Base-by-base conservation (phyloP, 2,329 filamentous ascomycete species). In the Microsporum ferrugineum region DNA sequence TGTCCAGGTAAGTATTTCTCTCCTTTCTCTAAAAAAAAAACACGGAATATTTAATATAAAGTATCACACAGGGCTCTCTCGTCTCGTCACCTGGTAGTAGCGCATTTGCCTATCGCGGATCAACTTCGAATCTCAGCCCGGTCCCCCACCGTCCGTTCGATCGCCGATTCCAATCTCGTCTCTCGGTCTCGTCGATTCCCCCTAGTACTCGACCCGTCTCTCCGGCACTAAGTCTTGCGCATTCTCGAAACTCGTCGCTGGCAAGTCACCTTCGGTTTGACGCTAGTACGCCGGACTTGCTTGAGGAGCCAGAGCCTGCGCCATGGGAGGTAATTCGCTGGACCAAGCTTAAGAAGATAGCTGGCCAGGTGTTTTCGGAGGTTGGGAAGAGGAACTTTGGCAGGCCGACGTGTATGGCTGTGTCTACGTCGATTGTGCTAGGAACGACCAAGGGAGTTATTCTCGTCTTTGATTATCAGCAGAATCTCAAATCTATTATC, bases 261-360 rank as follows among this genome's bases (percentile, higher is more conserved):
- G 86, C 82, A 51, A 95, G 89, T 67, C 84, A 89, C 66, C 74
- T 88, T 8, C 70, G 85, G 2, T 71, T 81, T 12, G 76, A 77
- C 39, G 78, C 67, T 17, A 39, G 39, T 57, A 85, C 86, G 62
- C 74, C 82, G 49, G 78, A 84, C 61, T 77, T 80, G 58, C 88
- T 88, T 56, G 88, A 94, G 65, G 88, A 92, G 65, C 84, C 85
- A 1, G 81, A 85, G 2, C 85, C 89, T 60, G 85, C 89, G 3
- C 94, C 94, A 1, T 99, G 94, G 95, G 94, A 99, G 70, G 91
- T 97, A 60, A 88, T 99, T 62, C 83, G 91, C 70, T 99, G 95
- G 95, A 97, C 90, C 0, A 94, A 88, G 71, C 77, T 99, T 61
- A 89, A 86, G 69, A 97, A 95, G 72, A 84, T 99, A 64, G 91